Conservation (phyloP, 805 yeast genomes). For the Lachancea nothofagi region DNA sequence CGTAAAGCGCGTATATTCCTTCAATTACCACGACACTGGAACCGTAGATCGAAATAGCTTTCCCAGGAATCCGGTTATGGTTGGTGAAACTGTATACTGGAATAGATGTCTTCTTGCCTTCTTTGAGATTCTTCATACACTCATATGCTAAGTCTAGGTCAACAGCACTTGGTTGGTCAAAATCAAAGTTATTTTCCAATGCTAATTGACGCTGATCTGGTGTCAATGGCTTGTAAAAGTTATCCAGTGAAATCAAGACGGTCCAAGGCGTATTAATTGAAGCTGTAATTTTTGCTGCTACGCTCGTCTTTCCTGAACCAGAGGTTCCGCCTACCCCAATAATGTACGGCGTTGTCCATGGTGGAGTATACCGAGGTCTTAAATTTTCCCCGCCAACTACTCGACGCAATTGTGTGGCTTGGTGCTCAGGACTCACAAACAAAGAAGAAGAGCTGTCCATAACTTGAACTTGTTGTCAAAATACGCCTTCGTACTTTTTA, state of each 20-base stretch:
- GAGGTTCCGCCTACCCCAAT: conserved; percentile 84
- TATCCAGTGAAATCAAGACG: conserved; percentile 80
- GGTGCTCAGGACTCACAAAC: neutral
- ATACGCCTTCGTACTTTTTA: neutral
- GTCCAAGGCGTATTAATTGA: conserved; percentile 91
- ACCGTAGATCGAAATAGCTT: conserved; percentile 76
- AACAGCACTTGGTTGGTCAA: conserved; percentile 80
- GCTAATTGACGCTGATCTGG: conserved; percentile 59
- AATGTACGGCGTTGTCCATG: conserved; percentile 84
- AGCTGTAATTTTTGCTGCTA: conserved; percentile 75
- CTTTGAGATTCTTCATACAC: conserved; percentile 59
- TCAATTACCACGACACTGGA: conserved; percentile 91
- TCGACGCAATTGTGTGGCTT: conserved; percentile 1
- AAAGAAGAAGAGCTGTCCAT: neutral
- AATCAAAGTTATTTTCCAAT: conserved; percentile 66
- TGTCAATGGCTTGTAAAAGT: conserved; percentile 75
- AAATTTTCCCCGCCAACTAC: neutral
- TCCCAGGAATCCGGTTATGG: conserved; percentile 57
- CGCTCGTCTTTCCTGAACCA: conserved; percentile 92
- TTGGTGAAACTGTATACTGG: conserved; percentile 64
- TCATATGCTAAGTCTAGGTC: conserved; percentile 69
- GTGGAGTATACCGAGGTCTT: conserved; percentile 50
- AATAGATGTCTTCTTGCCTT: conserved; percentile 61
- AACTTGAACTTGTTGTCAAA: too few species aligned
- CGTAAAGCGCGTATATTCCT: conserved; percentile 81